Percentiles rank a stretch among this genome's conserved stretches.
phyloP scores from a whole-genome alignment of 305 asterid genomes.

The Fraxinus platypoda region DNA sequence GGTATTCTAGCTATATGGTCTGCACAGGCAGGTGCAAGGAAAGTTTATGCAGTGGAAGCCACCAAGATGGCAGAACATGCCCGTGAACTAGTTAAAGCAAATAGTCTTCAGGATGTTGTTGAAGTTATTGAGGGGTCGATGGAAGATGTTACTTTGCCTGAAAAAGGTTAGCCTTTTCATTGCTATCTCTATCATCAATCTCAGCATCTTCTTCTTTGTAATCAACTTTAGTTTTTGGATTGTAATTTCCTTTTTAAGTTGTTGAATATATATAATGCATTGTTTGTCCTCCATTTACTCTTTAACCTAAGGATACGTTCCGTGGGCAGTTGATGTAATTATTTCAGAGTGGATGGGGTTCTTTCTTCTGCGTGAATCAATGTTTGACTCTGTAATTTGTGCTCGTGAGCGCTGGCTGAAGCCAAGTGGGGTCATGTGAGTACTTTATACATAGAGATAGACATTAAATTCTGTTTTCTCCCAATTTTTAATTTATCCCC shows the following conservation, averaged over 20 bases:
- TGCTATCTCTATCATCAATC: background rate
- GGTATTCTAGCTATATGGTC: constrained; percentile 97
- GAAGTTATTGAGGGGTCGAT: constrained; percentile 91
- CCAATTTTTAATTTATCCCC: background rate
- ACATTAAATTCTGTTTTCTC: background rate
- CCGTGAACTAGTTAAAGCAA: constrained; percentile 65
- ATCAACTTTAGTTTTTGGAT: background rate
- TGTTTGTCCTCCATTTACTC: background rate
- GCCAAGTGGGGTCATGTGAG: constrained; percentile 89
- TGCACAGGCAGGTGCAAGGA: constrained; percentile 96
- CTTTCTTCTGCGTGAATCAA: constrained; percentile 93
- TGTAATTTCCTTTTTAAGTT: background rate
- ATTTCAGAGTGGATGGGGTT: constrained; percentile 99
- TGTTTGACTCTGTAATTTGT: constrained; percentile 87
- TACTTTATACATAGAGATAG: constrained; percentile 7
- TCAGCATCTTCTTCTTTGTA: background rate
- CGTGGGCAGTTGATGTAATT: constrained; percentile 74
- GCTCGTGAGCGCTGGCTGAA: constrained; percentile 96
- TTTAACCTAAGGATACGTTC: background rate
- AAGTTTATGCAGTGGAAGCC: constrained; percentile 98
- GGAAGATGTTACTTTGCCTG: constrained; percentile 87
- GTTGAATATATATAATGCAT: constrained; percentile 1
- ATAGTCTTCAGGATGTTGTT: constrained; percentile 60
- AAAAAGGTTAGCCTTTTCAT: constrained; percentile 54
- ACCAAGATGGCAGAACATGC: constrained; percentile 96